Conservation (phyloP, 441 rosid genomes). For the Mallotus repandus region DNA sequence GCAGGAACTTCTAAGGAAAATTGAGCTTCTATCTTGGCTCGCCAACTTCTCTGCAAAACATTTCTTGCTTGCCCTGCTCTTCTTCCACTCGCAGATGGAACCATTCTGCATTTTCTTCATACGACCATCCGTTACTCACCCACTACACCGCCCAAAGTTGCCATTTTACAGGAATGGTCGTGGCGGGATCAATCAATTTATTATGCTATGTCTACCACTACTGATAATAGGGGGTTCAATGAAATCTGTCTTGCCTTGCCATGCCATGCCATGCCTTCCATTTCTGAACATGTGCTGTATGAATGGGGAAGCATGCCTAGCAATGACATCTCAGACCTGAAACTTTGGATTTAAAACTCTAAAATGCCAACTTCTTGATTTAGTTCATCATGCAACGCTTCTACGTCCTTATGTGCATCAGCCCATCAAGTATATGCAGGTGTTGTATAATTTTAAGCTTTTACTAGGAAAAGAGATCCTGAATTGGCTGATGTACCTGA, state of each 20-base stretch:
- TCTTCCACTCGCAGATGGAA: slow-evolving; percentile 57
- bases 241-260: slow-evolving; percentile 50
- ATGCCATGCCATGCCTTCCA: slow-evolving; percentile 47
- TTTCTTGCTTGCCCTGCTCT: slow-evolving; percentile 57
- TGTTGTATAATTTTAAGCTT: slow-evolving; percentile 52
- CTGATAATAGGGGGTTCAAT: slow-evolving; percentile 55
- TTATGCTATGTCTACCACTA: slow-evolving; percentile 53
- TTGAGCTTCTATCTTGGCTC: slow-evolving; percentile 65
- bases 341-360: slow-evolving; percentile 56
- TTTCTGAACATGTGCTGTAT: slow-evolving; percentile 63
- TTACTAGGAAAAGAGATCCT: slow-evolving; percentile 37
- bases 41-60: slow-evolving; percentile 53
- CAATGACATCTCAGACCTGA: slow-evolving; percentile 64
- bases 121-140: slow-evolving; percentile 50
- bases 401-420: slow-evolving; percentile 74
- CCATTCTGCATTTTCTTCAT: slow-evolving; percentile 58
- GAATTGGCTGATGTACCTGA: slow-evolving; percentile 40
- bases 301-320: slow-evolving; percentile 70
- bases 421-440: slow-evolving; percentile 73
- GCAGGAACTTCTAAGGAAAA: slow-evolving; percentile 74
- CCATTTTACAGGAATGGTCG: slow-evolving; percentile 47
- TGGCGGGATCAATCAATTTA: slow-evolving; percentile 45
- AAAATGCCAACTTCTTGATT: slow-evolving; percentile 58
- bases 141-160: slow-evolving; percentile 48
- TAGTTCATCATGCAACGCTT: slow-evolving; percentile 75